Evolutionary conservation across 2,329 filamentous ascomycete genomes (phyloP), one percentile per base, ranked within the genome.

Genomic region (Fonsecaea pedrosoi): DNA sequence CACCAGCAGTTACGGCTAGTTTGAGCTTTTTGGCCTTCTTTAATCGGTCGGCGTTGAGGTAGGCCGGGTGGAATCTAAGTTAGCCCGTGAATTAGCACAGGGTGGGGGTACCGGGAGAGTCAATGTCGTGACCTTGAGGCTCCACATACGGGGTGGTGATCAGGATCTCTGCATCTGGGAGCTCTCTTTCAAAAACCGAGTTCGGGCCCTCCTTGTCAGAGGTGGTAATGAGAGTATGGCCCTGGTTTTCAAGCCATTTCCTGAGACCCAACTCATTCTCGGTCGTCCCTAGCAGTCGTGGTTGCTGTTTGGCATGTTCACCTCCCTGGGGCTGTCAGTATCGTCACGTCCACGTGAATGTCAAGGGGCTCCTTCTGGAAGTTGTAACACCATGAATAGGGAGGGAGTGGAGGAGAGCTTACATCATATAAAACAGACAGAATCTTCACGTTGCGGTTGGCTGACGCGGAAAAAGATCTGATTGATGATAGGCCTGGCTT

Each of bases 21-120:
- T 98, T 98, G 77, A 99, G 91, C 66, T 99, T 98, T 91, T 98
- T 98, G 74, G 95, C 95, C 85, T 95, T 96, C 76, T 92, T 92
- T 65, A 99, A 89, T 78, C 95, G 94, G 85, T 98, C 94, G 62
- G 92, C 92, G 58, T 92, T 98, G 67, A 99, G 90, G 86, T 99
- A 99, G 72, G 94, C 95, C 63, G 94, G 94, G 86, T 98, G 94
- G 90, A 98, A 98, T 78, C 92, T 96, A 63, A 50, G n/a, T 60
- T 5, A 59, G 15, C 10, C 15, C 55, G 60, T 42, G 71, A 58
- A 55, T 50, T 57, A 53, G 45, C 25, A 37, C 35, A 34, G 9
- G 48, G 25, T 32, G 18, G 15, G 10, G 10, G 3, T 35, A 12
- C 12, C 18, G 50, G n/a, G 40, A 59, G 54, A 58, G 77, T 84